phyloP scores from a whole-genome alignment of 768 basidiomycete species.

The Suillus bovinus region DNA sequence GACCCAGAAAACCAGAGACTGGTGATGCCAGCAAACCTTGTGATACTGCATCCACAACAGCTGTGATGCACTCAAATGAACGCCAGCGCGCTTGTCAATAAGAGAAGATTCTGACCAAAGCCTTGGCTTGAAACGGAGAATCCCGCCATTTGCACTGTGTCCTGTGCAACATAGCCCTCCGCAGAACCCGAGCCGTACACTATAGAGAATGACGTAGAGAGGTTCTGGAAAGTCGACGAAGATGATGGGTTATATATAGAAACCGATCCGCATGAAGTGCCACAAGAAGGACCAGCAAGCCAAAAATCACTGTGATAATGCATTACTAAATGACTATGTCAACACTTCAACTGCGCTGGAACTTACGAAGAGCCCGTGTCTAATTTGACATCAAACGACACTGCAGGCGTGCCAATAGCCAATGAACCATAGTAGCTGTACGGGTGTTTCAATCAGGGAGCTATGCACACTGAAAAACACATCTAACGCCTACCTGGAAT shows the following conservation, averaged over 20 bases:
- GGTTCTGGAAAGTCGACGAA: slow-evolving; percentile 39
- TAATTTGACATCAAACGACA: slow-evolving; percentile 48
- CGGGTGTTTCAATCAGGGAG: slow-evolving; percentile 1
- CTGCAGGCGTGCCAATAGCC: slow-evolving; percentile 46
- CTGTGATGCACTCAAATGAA: slow-evolving; percentile 21
- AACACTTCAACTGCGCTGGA: neutral
- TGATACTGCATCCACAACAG: slow-evolving; percentile 41
- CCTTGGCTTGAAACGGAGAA: slow-evolving; percentile 48
- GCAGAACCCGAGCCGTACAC: slow-evolving; percentile 51
- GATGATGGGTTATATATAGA: slow-evolving; percentile 34
- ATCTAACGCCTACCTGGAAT: slow-evolving; percentile 54
- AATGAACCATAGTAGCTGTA: slow-evolving; percentile 39
- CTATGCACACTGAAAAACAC: neutral
- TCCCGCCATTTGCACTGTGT: slow-evolving; percentile 52
- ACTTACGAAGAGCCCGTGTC: slow-evolving; percentile 50
- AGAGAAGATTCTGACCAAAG: slow-evolving; percentile 33
- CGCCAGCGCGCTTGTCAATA: too few species aligned
- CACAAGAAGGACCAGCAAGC: slow-evolving; percentile 41
- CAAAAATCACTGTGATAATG: slow-evolving; percentile 44
- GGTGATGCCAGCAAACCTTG: slow-evolving; percentile 40
- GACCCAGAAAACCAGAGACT: slow-evolving; percentile 54
- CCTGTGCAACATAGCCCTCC: slow-evolving; percentile 41
- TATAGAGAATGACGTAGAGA: slow-evolving; percentile 39
- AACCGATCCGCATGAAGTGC: slow-evolving; percentile 29
- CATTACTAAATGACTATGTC: neutral